A percentile compares a stretch with the other conserved stretches of the same genome.
phyloP scores from a whole-genome alignment of 768 basidiomycete species.

The Serendipita sp. region DNA sequence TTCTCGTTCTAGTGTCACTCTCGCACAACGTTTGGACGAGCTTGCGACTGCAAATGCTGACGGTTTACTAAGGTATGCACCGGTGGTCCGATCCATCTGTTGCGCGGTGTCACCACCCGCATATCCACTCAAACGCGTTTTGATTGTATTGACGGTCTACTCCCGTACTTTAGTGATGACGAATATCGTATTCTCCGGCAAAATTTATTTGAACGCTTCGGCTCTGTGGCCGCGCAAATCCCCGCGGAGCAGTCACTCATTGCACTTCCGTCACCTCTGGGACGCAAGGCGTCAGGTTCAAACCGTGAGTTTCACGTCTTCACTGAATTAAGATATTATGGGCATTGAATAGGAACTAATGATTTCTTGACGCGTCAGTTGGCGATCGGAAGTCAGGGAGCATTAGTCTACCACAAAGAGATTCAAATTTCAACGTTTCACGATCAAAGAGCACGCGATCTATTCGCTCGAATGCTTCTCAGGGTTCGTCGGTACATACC shows the following conservation, averaged over 20 bases:
- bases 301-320: conserved; percentile 4
- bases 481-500: conserved; percentile 10
- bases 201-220: conserved; percentile 68
- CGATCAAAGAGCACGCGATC: conserved; percentile 8
- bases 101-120: neutral
- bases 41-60: conserved; percentile 66
- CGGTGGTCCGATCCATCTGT: conserved; percentile 10
- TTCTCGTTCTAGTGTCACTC: conserved; percentile 36
- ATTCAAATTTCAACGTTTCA: conserved; percentile 12
- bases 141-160: neutral
- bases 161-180: conserved; percentile 42
- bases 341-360: neutral
- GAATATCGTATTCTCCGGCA: conserved; percentile 75
- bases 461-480: conserved; percentile 10
- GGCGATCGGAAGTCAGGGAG: neutral
- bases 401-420: conserved; percentile 1
- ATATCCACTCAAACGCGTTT: neutral
- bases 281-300: neutral
- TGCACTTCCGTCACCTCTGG: conserved; percentile 3
- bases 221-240: conserved; percentile 8
- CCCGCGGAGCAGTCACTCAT: conserved; percentile 9
- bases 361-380: neutral
- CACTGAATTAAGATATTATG: neutral
- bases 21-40: conserved; percentile 71
- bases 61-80: conserved; percentile 53